These are phyloP conservation scores for Fomitopsis serialis DNA, from an alignment of 768 basidiomycete species.

Conservation along the genomic window DNA sequence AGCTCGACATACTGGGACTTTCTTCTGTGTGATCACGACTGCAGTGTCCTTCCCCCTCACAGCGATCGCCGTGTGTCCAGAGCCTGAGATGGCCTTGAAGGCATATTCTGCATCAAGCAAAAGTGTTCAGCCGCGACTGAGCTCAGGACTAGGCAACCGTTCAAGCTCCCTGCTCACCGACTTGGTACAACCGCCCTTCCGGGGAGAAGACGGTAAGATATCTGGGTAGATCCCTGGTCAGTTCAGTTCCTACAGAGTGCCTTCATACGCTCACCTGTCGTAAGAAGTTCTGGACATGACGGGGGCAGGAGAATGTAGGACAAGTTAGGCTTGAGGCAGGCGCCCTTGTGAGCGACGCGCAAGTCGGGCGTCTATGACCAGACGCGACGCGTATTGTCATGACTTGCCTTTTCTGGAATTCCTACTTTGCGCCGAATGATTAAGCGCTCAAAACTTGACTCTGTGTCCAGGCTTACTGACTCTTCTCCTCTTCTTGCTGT, in stretches of 20 bases:
- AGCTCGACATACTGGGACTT: constrained; percentile 76
- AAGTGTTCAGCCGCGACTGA: not conserved
- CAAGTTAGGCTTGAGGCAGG: not conserved
- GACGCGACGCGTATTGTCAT: not conserved
- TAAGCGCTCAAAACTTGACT: not conserved
- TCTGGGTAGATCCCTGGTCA: constrained; percentile 32
- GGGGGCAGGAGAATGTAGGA: not conserved
- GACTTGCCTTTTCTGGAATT: not conserved
- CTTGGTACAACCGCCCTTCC: constrained; percentile 97
- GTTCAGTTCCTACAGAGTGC: no score
- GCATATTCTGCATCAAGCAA: constrained; percentile 75
- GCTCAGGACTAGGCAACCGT: not conserved
- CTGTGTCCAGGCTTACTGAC: not conserved
- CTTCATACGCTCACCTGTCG: constrained; percentile 57
- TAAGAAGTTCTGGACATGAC: constrained; percentile 92
- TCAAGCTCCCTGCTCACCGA: constrained; percentile 47
- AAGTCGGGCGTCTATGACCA: constrained; percentile 7
- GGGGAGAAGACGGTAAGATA: constrained; percentile 97
- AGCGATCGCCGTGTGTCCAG: constrained; percentile 90
- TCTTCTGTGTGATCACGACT: constrained; percentile 97
- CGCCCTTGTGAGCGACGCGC: not conserved
- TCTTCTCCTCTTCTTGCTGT: not conserved
- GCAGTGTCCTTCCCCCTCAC: constrained; percentile 92
- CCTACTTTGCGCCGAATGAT: not conserved
- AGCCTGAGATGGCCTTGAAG: constrained; percentile 98